Evolutionary conservation across 2,329 filamentous ascomycete species (phyloP), one percentile per base, ranked within the genome.

Genomic region (Verticillium alfalfae): DNA sequence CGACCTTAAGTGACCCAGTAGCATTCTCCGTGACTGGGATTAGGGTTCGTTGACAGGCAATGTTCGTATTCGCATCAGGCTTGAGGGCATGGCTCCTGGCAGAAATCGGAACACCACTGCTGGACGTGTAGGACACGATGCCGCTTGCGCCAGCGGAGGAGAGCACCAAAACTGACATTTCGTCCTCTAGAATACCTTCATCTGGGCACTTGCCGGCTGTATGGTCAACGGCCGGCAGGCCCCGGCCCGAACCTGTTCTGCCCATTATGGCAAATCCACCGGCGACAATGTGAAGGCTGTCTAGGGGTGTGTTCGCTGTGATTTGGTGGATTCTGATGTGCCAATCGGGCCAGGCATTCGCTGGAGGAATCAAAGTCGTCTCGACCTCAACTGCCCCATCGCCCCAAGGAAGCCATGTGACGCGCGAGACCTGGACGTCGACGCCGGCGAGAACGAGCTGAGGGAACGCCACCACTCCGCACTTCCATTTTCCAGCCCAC

Each of bases 311-410:
- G 2, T 57, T 56, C 0, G 57, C 13, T n/a, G 38, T 49, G 38
- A 70, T 22, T 0, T 65, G 65, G 49, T 74, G 73, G 0, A 72
- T 49, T 0, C 72, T 56, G 0, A 72, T 39, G 62, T 75, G 71
- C 72, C 73, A 75, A 22, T 74, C 72, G 1, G 73, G 73, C 73
- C 72, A 74, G 8, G 67, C 61, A n/a, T 64, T 60, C 1, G 67
- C 69, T 0, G 73, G 72, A 0, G 73, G 67, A 3, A 75, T 60
- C 5, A 74, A 56, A 0, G 68, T 66, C 0, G 73, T 71, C 12
- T 71, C 65, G 2, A 75, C 61, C 9, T 61, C 59, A 0, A 73
- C 64, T 1, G 65, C 60, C 2, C 67, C 45, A 59, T 73, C 71
- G 0, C 67, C 66, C 71, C 71, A 73, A 1, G 70, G 65, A 59